Conservation (phyloP, 2,329 filamentous ascomycete species). For the Parastagonospora nodorum region DNA sequence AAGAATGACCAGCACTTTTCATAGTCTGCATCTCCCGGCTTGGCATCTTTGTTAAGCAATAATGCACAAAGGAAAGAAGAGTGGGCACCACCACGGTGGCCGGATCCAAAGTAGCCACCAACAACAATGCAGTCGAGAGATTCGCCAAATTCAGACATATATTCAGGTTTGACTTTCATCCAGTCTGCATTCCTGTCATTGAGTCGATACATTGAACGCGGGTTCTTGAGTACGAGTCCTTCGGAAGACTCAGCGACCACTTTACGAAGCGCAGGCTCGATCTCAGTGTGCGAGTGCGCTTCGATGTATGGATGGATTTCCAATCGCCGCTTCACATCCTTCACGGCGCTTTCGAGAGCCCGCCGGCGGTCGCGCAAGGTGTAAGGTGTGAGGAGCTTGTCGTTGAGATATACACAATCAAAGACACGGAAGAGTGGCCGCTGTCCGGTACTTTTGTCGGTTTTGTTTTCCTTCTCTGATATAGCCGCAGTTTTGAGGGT, state of each 20-base stretch:
- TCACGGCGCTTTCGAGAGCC: conserved; percentile 74
- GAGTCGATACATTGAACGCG: conserved; percentile 80
- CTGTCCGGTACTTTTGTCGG: conserved; percentile 59
- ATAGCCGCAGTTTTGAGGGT: conserved; percentile 91
- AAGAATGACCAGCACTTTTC: conserved; percentile 93
- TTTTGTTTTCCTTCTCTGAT: conserved; percentile 75
- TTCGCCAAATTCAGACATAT: conserved; percentile 96
- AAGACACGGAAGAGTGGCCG: conserved; percentile 85
- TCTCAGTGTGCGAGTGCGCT: conserved; percentile 69
- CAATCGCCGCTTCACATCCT: conserved; percentile 72
- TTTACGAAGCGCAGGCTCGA: conserved; percentile 78
- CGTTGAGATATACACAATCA: conserved; percentile 89
- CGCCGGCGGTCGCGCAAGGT: conserved; percentile 79
- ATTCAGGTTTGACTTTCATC: conserved; percentile 99
- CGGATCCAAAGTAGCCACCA: conserved; percentile 91
- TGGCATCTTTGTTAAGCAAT: conserved; percentile 71
- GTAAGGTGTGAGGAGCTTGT: conserved; percentile 76
- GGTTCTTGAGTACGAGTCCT: conserved; percentile 92
- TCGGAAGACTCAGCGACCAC: conserved; percentile 88
- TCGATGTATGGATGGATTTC: conserved; percentile 78
- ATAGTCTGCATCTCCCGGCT: conserved; percentile 59
- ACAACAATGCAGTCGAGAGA: conserved; percentile 87
- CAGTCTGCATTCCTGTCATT: conserved; percentile 94
- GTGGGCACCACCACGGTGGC: conserved; percentile 78
- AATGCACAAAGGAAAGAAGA: conserved; percentile 92